phyloP scores from a whole-genome alignment of 2,329 filamentous ascomycete genomes.

The Penicillium aurantiogriseum region DNA sequence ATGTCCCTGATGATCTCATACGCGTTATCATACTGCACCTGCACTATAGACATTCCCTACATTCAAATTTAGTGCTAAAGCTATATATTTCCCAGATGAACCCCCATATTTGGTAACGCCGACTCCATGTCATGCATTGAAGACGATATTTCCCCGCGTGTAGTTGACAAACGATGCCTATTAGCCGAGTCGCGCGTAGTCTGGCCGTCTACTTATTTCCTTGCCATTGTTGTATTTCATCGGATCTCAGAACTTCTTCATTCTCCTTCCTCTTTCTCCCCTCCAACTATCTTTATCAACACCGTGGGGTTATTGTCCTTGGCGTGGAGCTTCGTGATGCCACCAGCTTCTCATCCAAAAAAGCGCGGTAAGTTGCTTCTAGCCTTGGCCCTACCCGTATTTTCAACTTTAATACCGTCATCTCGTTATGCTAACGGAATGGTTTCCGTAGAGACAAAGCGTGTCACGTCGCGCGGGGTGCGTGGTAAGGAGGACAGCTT shows the following conservation, averaged over 20 bases:
- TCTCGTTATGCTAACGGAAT: not conserved
- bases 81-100: not conserved
- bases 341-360: not conserved
- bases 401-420: not conserved
- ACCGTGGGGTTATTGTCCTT: not conserved
- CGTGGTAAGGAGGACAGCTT: conserved; percentile 1
- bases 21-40: not conserved
- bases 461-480: not conserved
- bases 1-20: not conserved
- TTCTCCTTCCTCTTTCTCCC: not conserved
- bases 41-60: not conserved
- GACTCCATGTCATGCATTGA: not conserved
- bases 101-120: not conserved
- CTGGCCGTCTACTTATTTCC: not conserved
- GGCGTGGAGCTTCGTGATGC: not conserved
- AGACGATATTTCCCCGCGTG: not conserved
- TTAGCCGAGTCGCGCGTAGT: not conserved
- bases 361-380: not conserved
- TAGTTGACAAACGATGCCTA: not conserved
- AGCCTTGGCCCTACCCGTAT: not conserved
- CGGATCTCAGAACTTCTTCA: not conserved
- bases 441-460: not conserved
- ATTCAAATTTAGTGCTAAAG: too few relatives aligned
- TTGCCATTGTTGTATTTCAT: not conserved
- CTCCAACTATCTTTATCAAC: not conserved